These are phyloP conservation scores for Magnolia kwangsiensis DNA, from an alignment of 164 flowering plant genomes.

Conservation along the genomic window DNA sequence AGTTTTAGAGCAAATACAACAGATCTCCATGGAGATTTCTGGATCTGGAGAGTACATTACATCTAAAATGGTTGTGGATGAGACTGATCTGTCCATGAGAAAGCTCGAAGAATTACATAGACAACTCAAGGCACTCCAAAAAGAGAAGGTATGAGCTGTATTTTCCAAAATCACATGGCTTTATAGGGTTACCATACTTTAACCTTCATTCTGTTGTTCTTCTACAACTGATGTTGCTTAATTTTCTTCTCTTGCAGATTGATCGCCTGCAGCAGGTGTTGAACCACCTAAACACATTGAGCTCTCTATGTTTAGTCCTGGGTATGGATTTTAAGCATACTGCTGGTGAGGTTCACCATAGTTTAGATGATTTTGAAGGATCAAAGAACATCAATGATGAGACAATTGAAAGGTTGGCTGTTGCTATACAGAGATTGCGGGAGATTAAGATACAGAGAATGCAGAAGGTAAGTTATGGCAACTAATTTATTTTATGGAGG, in stretches of 20 bases:
- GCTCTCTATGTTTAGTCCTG: constrained; percentile 61
- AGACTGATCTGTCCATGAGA: constrained; percentile 71
- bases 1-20: constrained; percentile 54
- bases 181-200: not conserved
- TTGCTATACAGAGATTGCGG: constrained; percentile 35
- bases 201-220: no score
- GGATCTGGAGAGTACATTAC: constrained; percentile 23
- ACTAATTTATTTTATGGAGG: no score
- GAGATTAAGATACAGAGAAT: constrained; percentile 61
- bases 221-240: not conserved
- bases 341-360: constrained; percentile 47
- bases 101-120: constrained; percentile 80
- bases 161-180: not conserved
- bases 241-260: constrained; percentile 33
- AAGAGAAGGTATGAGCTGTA: constrained; percentile 68
- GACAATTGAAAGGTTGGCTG: constrained; percentile 44
- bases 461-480: constrained; percentile 42
- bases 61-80: constrained; percentile 45
- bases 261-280: constrained; percentile 55
- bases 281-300: constrained; percentile 43
- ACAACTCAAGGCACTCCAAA: constrained; percentile 63
- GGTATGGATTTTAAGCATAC: constrained; percentile 64
- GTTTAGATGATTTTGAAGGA: constrained; percentile 41
- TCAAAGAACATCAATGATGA: constrained; percentile 38
- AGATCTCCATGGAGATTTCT: constrained; percentile 50